These are phyloP conservation scores for Paramarasmius palmivorus DNA, from an alignment of 1,284 basidiomycete genomes.

Conservation along the genomic window DNA sequence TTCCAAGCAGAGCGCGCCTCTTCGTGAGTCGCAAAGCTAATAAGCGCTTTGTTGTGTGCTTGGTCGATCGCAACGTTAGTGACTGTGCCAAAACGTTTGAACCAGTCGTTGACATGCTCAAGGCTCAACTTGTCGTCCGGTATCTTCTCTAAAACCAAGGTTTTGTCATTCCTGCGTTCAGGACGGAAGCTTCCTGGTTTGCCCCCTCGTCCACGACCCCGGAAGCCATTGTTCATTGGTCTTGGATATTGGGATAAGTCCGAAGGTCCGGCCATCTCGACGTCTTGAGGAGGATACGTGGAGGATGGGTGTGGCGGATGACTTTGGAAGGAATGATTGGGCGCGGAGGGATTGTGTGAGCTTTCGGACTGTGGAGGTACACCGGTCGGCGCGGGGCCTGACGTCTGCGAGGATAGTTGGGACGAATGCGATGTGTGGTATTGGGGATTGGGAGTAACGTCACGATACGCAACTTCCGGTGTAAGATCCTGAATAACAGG, in stretches of 20 bases:
- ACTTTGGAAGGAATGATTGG: constrained; percentile 14
- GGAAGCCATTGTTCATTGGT: constrained; percentile 27
- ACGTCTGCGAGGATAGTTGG: constrained; percentile 25
- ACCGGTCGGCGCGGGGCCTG: constrained; percentile 21
- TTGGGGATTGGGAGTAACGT: constrained; percentile 18
- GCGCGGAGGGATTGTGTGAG: no score
- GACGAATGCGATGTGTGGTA: constrained; percentile 29
- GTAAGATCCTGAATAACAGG: constrained; percentile 82
- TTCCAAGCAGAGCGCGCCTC: constrained; percentile 91
- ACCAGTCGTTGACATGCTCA: constrained; percentile 84
- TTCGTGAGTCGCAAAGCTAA: constrained; percentile 84
- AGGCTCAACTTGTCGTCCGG: constrained; percentile 82
- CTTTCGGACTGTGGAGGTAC: constrained; percentile 5
- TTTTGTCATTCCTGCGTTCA: constrained; percentile 74
- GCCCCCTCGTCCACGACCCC: constrained; percentile 39
- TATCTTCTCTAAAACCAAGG: constrained; percentile 93
- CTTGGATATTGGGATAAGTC: constrained; percentile 5
- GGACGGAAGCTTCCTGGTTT: constrained; percentile 68
- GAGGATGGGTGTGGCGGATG: constrained; percentile 3
- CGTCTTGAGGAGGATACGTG: constrained; percentile 27
- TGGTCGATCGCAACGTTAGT: constrained; percentile 90
- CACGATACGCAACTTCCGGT: constrained; percentile 41
- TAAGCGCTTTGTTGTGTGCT: constrained; percentile 75
- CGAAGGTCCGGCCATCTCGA: constrained; percentile 29
- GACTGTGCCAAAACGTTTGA: constrained; percentile 90